These are phyloP conservation scores for Lipomyces yamadae DNA, from an alignment of 805 yeast genomes.

Conservation along the genomic window DNA sequence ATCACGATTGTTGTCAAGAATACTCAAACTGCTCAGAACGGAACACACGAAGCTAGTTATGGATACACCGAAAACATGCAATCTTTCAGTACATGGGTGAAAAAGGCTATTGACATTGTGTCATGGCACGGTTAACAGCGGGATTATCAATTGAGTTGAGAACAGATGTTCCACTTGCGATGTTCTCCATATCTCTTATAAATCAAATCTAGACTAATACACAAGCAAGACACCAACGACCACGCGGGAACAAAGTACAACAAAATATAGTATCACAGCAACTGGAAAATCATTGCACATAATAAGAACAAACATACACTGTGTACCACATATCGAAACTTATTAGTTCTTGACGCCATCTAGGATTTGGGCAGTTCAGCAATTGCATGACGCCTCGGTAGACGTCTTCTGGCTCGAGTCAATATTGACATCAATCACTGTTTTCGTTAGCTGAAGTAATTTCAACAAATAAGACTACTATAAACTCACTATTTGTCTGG, in stretches of 20 bases:
- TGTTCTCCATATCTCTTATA: too few relatives aligned
- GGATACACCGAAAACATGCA: too few relatives aligned
- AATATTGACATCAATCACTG: conserved; percentile 38
- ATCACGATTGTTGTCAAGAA: too few relatives aligned
- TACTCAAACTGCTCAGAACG: too few relatives aligned
- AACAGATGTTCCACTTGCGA: too few relatives aligned
- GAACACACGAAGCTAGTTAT: too few relatives aligned
- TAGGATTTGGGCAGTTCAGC: conserved; percentile 4
- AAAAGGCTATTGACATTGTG: too few relatives aligned
- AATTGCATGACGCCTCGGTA: conserved; percentile 27
- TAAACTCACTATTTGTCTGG: conserved; percentile 32
- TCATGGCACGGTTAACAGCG: too few relatives aligned
- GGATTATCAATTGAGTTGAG: too few relatives aligned
- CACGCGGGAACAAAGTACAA: conserved; percentile 3
- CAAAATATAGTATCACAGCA: conserved; percentile 12
- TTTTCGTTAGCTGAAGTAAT: neutral
- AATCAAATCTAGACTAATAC: neutral
- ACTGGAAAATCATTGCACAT: neutral
- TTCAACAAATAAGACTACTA: neutral
- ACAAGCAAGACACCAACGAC: neutral
- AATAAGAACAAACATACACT: neutral
- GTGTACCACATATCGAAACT: conserved; percentile 1
- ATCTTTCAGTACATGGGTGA: too few relatives aligned
- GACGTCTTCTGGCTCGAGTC: conserved; percentile 30
- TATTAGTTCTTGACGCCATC: neutral